A percentile compares a stretch with the other conserved stretches of the same genome.
phyloP scores from a whole-genome alignment of 192 early-diverging fungal genomes.

The Umbelopsis sp. region DNA sequence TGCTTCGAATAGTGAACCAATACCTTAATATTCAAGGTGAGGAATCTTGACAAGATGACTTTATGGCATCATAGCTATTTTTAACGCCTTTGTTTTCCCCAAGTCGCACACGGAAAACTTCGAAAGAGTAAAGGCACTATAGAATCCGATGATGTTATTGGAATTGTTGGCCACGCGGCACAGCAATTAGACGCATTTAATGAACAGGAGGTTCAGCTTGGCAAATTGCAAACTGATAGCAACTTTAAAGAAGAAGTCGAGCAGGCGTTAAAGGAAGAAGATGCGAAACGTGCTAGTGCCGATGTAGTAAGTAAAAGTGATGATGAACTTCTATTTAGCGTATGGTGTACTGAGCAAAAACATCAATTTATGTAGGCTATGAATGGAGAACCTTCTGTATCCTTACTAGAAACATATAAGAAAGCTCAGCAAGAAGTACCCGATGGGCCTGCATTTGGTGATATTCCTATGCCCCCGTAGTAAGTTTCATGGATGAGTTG shows the following conservation, averaged over 20 bases:
- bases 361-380: constrained; percentile 11
- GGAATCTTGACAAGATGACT: background rate
- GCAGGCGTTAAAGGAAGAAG: constrained; percentile 71
- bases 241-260: constrained; percentile 82
- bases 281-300: constrained; percentile 29
- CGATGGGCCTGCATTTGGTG: constrained; percentile 60
- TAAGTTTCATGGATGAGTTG: constrained; percentile 38
- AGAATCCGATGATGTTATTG: constrained; percentile 65
- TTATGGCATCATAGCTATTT: background rate
- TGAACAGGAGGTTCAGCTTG: constrained; percentile 76
- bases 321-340: background rate
- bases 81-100: background rate
- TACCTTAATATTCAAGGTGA: constrained; percentile 78
- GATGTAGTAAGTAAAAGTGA: constrained; percentile 3
- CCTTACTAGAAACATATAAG: constrained; percentile 56
- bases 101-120: constrained; percentile 38
- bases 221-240: constrained; percentile 69
- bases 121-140: constrained; percentile 39
- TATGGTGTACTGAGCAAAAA: background rate
- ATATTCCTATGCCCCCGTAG: constrained; percentile 73
- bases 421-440: constrained; percentile 64
- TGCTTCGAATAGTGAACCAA: constrained; percentile 92
- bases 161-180: constrained; percentile 70
- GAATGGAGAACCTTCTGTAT: constrained; percentile 33
- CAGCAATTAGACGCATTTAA: constrained; percentile 82